Evolutionary conservation across 1,284 basidiomycete genomes (phyloP).

Genomic region (Prillingera fragicola): DNA sequence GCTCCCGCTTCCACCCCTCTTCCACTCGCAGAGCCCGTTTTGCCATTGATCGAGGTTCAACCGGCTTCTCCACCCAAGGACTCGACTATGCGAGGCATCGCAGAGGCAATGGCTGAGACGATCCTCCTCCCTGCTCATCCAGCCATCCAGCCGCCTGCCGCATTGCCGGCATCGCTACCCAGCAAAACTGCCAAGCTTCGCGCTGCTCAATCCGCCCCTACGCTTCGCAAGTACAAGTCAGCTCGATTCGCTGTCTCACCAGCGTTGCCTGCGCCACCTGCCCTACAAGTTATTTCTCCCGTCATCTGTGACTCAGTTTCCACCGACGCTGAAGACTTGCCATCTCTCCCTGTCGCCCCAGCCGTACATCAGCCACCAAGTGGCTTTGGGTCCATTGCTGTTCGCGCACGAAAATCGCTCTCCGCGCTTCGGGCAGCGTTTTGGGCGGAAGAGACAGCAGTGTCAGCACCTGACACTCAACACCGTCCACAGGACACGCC

Average conservation of each 20-base stretch:
- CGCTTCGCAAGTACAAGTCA: not conserved
- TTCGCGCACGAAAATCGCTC: constrained; percentile 33
- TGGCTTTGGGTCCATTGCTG: constrained; percentile 18
- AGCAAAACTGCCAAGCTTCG: constrained; percentile 7
- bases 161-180: not conserved
- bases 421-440: constrained; percentile 32
- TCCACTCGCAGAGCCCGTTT: not conserved
- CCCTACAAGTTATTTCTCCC: constrained; percentile 19
- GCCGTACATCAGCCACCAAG: constrained; percentile 3
- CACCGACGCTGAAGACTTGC: constrained; percentile 41
- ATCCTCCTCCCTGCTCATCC: not conserved
- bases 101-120: not conserved
- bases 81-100: not conserved
- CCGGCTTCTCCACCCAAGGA: not conserved
- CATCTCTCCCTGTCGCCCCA: constrained; percentile 30
- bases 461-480: not conserved
- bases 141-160: not conserved
- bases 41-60: too few species aligned
- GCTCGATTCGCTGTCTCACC: constrained; percentile 32
- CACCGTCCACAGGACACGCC: not conserved
- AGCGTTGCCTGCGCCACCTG: constrained; percentile 28
- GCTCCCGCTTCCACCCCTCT: not conserved
- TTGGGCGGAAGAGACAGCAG: constrained; percentile 6
- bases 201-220: constrained; percentile 9
- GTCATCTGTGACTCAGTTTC: constrained; percentile 44